Evolutionary conservation across 2,329 filamentous ascomycete genomes (phyloP).

Genomic region (Colletotrichum camelliae): DNA sequence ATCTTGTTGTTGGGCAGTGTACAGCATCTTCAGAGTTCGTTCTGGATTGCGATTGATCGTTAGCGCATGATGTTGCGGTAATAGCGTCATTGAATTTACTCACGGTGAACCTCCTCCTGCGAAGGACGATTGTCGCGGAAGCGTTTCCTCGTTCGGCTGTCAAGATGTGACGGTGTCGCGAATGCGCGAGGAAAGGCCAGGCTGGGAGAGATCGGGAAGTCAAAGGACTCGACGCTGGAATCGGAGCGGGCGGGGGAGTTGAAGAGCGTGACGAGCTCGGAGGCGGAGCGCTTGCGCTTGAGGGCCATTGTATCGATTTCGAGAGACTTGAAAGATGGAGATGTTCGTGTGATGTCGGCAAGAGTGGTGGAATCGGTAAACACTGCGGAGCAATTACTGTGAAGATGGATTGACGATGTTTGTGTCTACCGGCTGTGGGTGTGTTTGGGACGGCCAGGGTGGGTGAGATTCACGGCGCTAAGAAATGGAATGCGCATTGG

Average conservation of each 20-base stretch:
- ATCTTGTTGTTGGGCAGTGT: slow-evolving; percentile 53
- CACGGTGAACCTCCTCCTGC: slow-evolving; percentile 60
- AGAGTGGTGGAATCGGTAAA: too few relatives aligned
- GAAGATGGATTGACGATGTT: not conserved
- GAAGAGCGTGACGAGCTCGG: slow-evolving; percentile 54
- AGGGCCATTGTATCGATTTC: slow-evolving; percentile 47
- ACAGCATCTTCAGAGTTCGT: slow-evolving; percentile 63
- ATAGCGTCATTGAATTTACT: slow-evolving; percentile 29
- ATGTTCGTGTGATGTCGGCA: not conserved
- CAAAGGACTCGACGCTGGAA: slow-evolving; percentile 38
- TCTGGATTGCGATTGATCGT: slow-evolving; percentile 38
- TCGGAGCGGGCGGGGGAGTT: slow-evolving; percentile 41
- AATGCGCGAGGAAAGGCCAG: slow-evolving; percentile 31
- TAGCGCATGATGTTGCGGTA: not conserved
- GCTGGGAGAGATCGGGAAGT: slow-evolving; percentile 31
- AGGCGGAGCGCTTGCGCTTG: slow-evolving; percentile 69
- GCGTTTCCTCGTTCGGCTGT: slow-evolving; percentile 66
- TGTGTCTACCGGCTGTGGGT: not conserved
- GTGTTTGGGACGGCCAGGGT: not conserved
- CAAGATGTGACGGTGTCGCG: slow-evolving; percentile 47
- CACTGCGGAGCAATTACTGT: not conserved
- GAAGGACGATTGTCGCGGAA: slow-evolving; percentile 64
- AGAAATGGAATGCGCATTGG: not conserved
- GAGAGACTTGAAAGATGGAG: not conserved
- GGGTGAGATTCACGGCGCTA: not conserved